Conservation (phyloP, 2,329 filamentous ascomycete species). For the Alternaria sp. region DNA sequence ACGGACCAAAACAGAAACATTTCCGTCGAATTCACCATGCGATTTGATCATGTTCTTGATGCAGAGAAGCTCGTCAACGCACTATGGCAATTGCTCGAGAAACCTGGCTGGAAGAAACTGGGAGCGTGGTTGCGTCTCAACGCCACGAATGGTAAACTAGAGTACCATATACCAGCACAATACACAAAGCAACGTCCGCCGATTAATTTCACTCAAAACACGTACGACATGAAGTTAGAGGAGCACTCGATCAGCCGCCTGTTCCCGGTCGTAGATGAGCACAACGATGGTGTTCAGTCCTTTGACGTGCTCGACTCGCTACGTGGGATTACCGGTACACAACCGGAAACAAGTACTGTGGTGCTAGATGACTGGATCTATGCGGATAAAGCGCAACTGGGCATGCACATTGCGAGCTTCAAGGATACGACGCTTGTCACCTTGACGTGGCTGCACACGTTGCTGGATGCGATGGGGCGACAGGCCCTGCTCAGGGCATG, state of each 20-base stretch:
- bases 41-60: slow-evolving; percentile 60
- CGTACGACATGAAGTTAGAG: slow-evolving; percentile 50
- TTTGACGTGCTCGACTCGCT: slow-evolving; percentile 5
- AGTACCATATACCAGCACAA: slow-evolving; percentile 54
- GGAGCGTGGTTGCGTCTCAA: slow-evolving; percentile 57
- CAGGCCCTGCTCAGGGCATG: slow-evolving; percentile 31
- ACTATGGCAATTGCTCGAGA: slow-evolving; percentile 53
- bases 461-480: slow-evolving; percentile 34
- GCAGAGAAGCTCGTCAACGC: slow-evolving; percentile 50
- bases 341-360: slow-evolving; percentile 10
- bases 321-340: slow-evolving; percentile 8
- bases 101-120: slow-evolving; percentile 59
- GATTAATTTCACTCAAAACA: slow-evolving; percentile 53
- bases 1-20: slow-evolving; percentile 17
- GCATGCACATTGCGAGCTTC: slow-evolving; percentile 32
- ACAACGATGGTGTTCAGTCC: slow-evolving; percentile 14
- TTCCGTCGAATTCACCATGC: slow-evolving; percentile 41
- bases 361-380: slow-evolving; percentile 30
- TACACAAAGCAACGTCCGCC: slow-evolving; percentile 53
- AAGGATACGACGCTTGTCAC: slow-evolving; percentile 35
- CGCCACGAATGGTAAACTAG: slow-evolving; percentile 45
- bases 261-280: slow-evolving; percentile 46
- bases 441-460: slow-evolving; percentile 35
- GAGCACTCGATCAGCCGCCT: slow-evolving; percentile 55
- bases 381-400: slow-evolving; percentile 32